Conservation (phyloP, 164 flowering plant species). For the Umbilicus rupestris region DNA sequence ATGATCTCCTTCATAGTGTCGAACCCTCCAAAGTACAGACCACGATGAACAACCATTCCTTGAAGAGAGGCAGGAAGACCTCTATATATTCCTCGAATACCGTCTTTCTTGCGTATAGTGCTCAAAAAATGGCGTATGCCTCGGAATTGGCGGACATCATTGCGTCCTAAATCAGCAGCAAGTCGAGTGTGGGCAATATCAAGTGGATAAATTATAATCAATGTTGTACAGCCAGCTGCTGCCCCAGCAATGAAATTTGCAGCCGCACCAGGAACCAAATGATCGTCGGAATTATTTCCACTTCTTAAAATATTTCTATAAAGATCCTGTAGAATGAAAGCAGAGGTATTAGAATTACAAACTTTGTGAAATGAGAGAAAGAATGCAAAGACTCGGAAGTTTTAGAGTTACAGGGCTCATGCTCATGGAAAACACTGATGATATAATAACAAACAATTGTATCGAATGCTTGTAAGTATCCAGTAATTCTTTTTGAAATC, state of each 20-base stretch:
- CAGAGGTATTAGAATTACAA: not conserved
- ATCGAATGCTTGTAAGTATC: too few species aligned
- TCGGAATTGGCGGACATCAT: conserved; percentile 63
- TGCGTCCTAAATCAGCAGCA: conserved; percentile 80
- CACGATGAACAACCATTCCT: conserved; percentile 85
- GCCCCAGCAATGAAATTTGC: conserved; percentile 86
- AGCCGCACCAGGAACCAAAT: conserved; percentile 41
- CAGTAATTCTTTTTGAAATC: too few species aligned
- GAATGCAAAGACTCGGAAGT: too few species aligned
- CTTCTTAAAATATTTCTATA: conserved; percentile 53
- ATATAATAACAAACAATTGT: too few species aligned
- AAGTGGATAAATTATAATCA: conserved; percentile 79
- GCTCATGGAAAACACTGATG: too few species aligned
- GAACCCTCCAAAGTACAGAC: conserved; percentile 96
- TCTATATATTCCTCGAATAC: conserved; percentile 69
- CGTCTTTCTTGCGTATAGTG: conserved; percentile 62
- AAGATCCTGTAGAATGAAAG: conserved; percentile 51
- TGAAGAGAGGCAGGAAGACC: conserved; percentile 96
- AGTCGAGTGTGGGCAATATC: conserved; percentile 97
- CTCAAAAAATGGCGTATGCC: conserved; percentile 75
- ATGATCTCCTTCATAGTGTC: conserved; percentile 79
- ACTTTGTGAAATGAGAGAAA: not conserved
- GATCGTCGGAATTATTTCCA: conserved; percentile 20
- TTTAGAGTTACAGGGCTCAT: too few species aligned
- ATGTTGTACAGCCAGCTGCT: conserved; percentile 91